Conservation (phyloP, 1,284 basidiomycete genomes). For the Agaricales sp. region DNA sequence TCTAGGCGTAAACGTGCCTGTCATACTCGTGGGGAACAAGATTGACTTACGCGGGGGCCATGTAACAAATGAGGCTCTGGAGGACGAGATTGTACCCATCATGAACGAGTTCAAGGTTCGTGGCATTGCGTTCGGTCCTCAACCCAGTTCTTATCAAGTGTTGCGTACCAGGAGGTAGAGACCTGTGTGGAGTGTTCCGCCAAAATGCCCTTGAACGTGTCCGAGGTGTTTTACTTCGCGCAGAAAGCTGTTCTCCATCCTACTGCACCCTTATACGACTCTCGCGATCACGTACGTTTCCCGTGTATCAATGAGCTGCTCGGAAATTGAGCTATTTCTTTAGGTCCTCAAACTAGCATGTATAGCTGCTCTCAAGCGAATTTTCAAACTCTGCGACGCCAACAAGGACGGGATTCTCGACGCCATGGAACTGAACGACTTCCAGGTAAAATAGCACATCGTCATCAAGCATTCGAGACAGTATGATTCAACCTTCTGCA, state of each 20-base stretch:
- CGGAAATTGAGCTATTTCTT: conserved; percentile 7
- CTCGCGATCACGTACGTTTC: conserved; percentile 74
- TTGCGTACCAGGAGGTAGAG: conserved; percentile 76
- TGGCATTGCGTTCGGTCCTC: conserved; percentile 7
- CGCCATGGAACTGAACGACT: conserved; percentile 89
- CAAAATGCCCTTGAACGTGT: conserved; percentile 83
- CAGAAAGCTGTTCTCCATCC: conserved; percentile 98
- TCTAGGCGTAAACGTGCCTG: conserved; percentile 92
- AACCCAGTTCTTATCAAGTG: conserved; percentile 5
- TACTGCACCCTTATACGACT: conserved; percentile 95
- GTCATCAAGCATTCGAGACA: conserved; percentile 5
- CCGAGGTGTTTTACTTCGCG: conserved; percentile 98
- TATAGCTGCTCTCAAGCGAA: conserved; percentile 79
- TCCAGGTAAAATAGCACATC: conserved; percentile 52
- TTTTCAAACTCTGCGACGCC: conserved; percentile 92
- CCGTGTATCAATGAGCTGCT: conserved; percentile 6
- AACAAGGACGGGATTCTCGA: conserved; percentile 94
- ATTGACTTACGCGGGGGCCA: conserved; percentile 90
- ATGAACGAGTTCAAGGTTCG: conserved; percentile 95
- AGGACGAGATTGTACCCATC: conserved; percentile 89
- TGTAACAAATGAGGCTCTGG: conserved; percentile 89
- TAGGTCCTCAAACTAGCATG: conserved; percentile 93
- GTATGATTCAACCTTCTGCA: conserved; percentile 20
- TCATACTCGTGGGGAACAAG: conserved; percentile 97
- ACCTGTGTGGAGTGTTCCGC: conserved; percentile 98